Base-by-base conservation (phyloP, 1,139 yeast genomes). In the Wickerhamomyces sp. region DNA sequence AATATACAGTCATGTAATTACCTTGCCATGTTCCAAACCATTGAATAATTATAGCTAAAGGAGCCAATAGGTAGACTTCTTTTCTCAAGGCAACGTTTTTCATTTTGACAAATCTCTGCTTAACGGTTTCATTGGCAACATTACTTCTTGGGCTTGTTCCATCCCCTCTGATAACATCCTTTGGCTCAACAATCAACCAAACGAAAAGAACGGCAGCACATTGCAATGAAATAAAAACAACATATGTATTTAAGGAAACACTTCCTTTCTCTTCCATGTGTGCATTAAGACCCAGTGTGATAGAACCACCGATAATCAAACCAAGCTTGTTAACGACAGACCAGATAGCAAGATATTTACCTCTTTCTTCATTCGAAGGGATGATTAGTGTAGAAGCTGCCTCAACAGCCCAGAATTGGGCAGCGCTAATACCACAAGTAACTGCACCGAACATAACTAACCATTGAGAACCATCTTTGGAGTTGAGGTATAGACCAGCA, bases 381-480 rank as follows among this genome's bases (percentile, higher is more conserved):
- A 48, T 54, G 14, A 42, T 20, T 29, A 54, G 41, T 3, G 54
- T 51, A 24, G 52, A 44, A 7, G 53, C 39, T 22, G 50, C 58
- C 37, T 55, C 58, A 14, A 45, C 48, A 20, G 40, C 42, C 58
- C 58, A 55, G 33, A 55, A 48, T 3, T 47, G 40, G 28, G 47
- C 47, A n/a, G 51, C 46, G 22, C 46, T 38, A 9, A 52, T 13
- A 22, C 56, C 59, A 35, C 53, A 44, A 12, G 41, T 30, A 14
- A 40, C 48, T 7, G 49, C 52, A 19, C 58, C 56, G 27, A 44
- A 38, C 25, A 53, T 35, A 36, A 55, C 44, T 4, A 55, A 39
- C 38, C 48, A 42, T 37, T 51, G 52, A 12, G 47, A 34, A 15
- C 58, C 58, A 22, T 45, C 43, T 32, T 43, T 49, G 22, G 48